phyloP scores from a whole-genome alignment of 2,329 filamentous ascomycete species.

The Penicillium sp. region DNA sequence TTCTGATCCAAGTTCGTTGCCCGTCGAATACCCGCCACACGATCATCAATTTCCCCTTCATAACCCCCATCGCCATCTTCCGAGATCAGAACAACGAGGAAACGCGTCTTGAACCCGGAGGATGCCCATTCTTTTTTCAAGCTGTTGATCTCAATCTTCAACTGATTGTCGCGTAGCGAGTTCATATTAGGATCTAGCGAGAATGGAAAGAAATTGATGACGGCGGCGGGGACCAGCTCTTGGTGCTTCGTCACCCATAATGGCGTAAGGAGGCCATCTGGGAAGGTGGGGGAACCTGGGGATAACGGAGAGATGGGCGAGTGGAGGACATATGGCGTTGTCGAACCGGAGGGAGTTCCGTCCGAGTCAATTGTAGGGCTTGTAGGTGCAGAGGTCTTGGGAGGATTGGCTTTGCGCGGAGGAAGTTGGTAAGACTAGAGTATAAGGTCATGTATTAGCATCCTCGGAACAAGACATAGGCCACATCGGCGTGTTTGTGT shows the following conservation, averaged over 20 bases:
- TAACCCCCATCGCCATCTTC: constrained; percentile 71
- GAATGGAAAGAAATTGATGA: constrained; percentile 81
- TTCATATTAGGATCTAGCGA: constrained; percentile 74
- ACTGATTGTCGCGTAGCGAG: constrained; percentile 80
- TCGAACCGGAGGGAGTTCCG: constrained; percentile 42
- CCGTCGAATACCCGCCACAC: constrained; percentile 78
- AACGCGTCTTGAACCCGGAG: constrained; percentile 72
- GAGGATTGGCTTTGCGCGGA: constrained; percentile 66
- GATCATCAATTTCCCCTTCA: constrained; percentile 70
- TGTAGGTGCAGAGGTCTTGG: constrained; percentile 57
- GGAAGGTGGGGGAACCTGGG: constrained; percentile 80
- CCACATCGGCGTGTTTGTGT: not conserved
- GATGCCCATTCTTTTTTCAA: constrained; percentile 69
- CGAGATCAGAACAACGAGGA: constrained; percentile 78
- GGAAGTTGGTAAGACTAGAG: constrained; percentile 61
- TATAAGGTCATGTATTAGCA: constrained; percentile 25
- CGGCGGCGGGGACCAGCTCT: constrained; percentile 77
- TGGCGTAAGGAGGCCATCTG: constrained; percentile 83
- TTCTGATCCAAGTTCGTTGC: constrained; percentile 82
- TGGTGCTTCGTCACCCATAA: constrained; percentile 91
- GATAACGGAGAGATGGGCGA: constrained; percentile 91
- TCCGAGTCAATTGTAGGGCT: constrained; percentile 58
- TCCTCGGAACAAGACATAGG: not conserved
- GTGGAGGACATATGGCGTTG: constrained; percentile 68
- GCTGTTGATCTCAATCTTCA: constrained; percentile 84